Base-by-base conservation (phyloP, 768 basidiomycete species). In the Pisolithus albus region DNA sequence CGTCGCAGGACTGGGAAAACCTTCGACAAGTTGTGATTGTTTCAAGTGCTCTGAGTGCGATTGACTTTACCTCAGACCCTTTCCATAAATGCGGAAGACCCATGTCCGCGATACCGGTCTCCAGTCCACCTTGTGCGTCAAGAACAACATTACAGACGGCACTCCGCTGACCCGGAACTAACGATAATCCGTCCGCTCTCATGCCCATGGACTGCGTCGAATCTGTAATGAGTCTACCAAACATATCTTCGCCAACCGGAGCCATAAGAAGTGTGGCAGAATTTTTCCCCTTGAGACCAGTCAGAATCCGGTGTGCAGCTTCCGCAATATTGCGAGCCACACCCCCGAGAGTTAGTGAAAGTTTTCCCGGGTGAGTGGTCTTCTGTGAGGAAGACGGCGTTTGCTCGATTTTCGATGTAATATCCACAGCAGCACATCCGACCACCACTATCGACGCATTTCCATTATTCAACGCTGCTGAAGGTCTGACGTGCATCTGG, bases 291-390 rank as follows among this genome's bases (percentile, higher is more conserved):
- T 68, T 58, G 7, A 68, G 65, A 37, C 45, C 54, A 40, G 70
- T 61, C 53, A 83, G 63, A 5, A 86, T 65, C 26, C 88, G 81
- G 63, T 89, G 83, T 6, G 92, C 78, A 1, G 92, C 90, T 65
- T 97, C 93, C 2, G 94, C 88, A 40, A 99, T 81, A 64, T 99
- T 99, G n/a, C 94, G 83, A 1, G 81, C 93, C 13, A 99, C 95
- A 26, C 95, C 95, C 1, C 95, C 95, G 5, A 89, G 71, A 0
- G 86, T 78, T 37, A 94, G 54, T 15, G 74, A 70, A 23, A 98
- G 81, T 11, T 64, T 72, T 9, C 96, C 96, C 0, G 92, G 92
- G 10, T 78, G 78, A 0, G 94, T 98, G 0, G 92, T 88, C 51
- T 82, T 75, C 11, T 75, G 65, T n/a, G 71, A 64, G 32, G 75